Evolutionary conservation across 176 grass and related monocot genomes (phyloP).

Genomic region (Zoysia pacifica): DNA sequence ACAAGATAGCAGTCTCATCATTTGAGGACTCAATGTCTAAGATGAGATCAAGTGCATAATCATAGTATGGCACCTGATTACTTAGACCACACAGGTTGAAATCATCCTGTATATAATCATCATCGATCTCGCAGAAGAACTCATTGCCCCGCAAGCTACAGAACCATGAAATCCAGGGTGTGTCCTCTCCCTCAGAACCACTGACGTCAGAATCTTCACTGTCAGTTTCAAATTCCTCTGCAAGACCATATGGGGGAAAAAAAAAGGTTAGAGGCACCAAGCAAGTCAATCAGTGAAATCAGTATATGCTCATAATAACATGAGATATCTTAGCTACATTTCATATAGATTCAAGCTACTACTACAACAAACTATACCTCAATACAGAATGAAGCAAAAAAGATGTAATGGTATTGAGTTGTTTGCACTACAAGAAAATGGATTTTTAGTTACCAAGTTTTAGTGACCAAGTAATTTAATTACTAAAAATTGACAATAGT

Average conservation of each 20-base stretch:
- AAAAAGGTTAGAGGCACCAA: slow-evolving; percentile 1
- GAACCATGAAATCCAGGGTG: slow-evolving; percentile 98
- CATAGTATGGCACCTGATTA: slow-evolving; percentile 93
- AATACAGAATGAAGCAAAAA: slow-evolving; percentile 15
- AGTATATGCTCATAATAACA: slow-evolving; percentile 4
- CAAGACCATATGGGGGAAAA: slow-evolving; percentile 16
- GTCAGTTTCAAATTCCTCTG: slow-evolving; percentile 81
- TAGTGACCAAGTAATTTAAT: too few species aligned
- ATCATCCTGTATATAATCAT: slow-evolving; percentile 98
- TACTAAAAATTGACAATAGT: too few species aligned
- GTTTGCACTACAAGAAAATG: neutral
- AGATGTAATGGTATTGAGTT: neutral
- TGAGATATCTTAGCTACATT: neutral
- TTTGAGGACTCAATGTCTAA: slow-evolving; percentile 94
- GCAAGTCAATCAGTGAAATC: neutral
- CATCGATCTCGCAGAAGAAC: slow-evolving; percentile 97
- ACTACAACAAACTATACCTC: neutral
- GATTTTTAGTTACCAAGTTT: too few species aligned
- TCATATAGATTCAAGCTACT: neutral
- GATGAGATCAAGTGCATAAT: slow-evolving; percentile 97
- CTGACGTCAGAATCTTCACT: slow-evolving; percentile 96
- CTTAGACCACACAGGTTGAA: slow-evolving; percentile 95
- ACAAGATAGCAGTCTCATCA: slow-evolving; percentile 55
- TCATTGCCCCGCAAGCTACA: slow-evolving; percentile 90
- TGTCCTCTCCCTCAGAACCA: slow-evolving; percentile 85